Evolutionary conservation across 345 rosid genomes (phyloP), one percentile per base, ranked within the genome.

Genomic region (Hibiscus syriacus): DNA sequence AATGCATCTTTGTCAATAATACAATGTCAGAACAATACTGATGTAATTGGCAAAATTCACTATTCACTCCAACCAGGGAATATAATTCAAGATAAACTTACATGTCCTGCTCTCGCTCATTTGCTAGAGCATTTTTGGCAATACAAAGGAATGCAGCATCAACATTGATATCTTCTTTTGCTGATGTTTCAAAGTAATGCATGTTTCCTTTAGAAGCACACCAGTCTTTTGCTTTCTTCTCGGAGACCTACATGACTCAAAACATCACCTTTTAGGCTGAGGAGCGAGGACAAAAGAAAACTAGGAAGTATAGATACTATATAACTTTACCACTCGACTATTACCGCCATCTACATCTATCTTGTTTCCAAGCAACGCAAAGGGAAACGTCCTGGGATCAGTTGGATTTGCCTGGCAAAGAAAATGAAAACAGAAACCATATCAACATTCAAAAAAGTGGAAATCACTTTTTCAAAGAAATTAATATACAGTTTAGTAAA

Each of bases 141-240:
- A 93, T 84, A 78, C 81, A 80, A 67, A 88, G 73, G 80, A 93
- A 93, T 1, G 97, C 83, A 36, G 84, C 84, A 78, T 93, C 97
- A 54, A 93, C 90, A 76, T 93, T 90, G 85, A 79, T 73, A 80
- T 90, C 96, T 78, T 93, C 97, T 81, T 93, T 93, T 60, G 98
- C 98, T 22, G 97, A 93, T 64, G 96, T 93, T 84, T 93, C 98
- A 72, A 80, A 89, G 81, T 93, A 93, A 45, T 90, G 86, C 64
- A 93, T 88, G 79, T 85, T 85, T 56, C 97, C 97, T 71, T 87
- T 93, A 8, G 92, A 77, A 50, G 85, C 88, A 69, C 98, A 93
- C 98, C 98, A 93, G 22, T 93, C 98, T 80, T 84, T 83, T 26
- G 98, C 98, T 81, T 90, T 93, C 90, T 90, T 93, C 80, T 93